These are phyloP conservation scores for Wickerhamomyces sp. DNA, from an alignment of 1,139 yeast genomes.

Conservation along the genomic window DNA sequence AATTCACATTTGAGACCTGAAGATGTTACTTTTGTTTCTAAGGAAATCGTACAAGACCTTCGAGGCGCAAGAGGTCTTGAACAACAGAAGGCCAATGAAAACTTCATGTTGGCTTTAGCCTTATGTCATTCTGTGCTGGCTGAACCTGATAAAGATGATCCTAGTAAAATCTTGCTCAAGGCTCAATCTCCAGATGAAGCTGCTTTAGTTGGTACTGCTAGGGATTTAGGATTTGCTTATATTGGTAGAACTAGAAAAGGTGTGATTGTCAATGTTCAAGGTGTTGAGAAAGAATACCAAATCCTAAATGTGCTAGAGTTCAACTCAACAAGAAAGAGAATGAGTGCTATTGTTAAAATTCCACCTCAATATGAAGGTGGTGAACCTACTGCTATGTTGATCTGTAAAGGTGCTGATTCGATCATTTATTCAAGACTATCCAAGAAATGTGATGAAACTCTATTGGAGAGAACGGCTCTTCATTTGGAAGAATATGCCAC, in stretches of 20 bases:
- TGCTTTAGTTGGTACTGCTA: slow-evolving; percentile 88
- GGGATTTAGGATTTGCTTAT: slow-evolving; percentile 87
- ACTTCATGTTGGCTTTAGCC: slow-evolving; percentile 84
- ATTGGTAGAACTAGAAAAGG: slow-evolving; percentile 70
- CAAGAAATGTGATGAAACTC: slow-evolving; percentile 30
- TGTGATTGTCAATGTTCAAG: slow-evolving; percentile 67
- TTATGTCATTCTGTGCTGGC: slow-evolving; percentile 91
- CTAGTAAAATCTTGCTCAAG: slow-evolving; percentile 59
- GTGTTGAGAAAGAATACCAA: slow-evolving; percentile 65
- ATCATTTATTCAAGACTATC: slow-evolving; percentile 74
- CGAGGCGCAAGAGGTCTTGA: slow-evolving; percentile 42
- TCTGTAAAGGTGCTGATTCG: slow-evolving; percentile 94
- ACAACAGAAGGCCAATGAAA: slow-evolving; percentile 62
- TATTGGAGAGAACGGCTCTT: slow-evolving; percentile 64
- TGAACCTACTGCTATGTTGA: slow-evolving; percentile 45
- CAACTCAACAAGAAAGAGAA: slow-evolving; percentile 89
- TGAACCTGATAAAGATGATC: slow-evolving; percentile 54
- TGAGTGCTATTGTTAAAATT: slow-evolving; percentile 83
- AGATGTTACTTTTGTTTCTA: slow-evolving; percentile 74
- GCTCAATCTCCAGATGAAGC: slow-evolving; percentile 99
- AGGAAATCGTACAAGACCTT: slow-evolving; percentile 54
- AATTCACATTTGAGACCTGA: slow-evolving; percentile 55
- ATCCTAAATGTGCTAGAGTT: slow-evolving; percentile 77
- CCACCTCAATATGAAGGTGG: slow-evolving; percentile 26
- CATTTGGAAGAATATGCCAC: slow-evolving; percentile 93